Evolutionary conservation across 1,284 basidiomycete genomes (phyloP), one percentile per base, ranked within the genome.

Genomic region (Heimioporus retisporus): DNA sequence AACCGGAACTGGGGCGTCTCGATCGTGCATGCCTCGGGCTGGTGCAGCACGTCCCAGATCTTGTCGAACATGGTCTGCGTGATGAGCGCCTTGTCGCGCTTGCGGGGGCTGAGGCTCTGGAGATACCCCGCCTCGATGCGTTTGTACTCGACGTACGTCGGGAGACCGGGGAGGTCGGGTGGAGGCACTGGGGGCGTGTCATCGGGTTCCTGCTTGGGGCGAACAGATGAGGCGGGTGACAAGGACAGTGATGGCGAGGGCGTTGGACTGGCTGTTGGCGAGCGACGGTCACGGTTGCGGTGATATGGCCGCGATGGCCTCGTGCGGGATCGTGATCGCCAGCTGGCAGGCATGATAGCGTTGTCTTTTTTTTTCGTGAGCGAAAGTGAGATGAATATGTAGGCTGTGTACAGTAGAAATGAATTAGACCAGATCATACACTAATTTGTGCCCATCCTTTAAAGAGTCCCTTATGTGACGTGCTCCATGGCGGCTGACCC

Each of bases 1-100:
- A 89, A 93, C 57, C 91, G 87, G 76, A 94, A 94, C 71, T 91
- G 90, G 2, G 90, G 83, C 7, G 85, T 88, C 68, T 86, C 85
- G 58, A 82, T 71, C 54, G 69, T 76, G 57, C 69, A 83, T 40
- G 80, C 76, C 7, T 85, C 81, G 23, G 85, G 82, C 63, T 84
- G 80, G 53, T 86, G 83, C 21, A 94, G 81, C 35, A 90, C 86
- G 68, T 87, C 84, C 85, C 90, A 89, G 77, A 93, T 88, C 63
- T 86, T 81, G 78, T 91, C 88, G 73, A 93, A 92, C 81, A 90
- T 83, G 21, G 79, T 80, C 72, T 90, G 90, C 16, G 87, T 88
- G 76, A 94, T 89, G 65, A 94, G 85, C 15, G 90, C 90, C 77
- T 93, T 93, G 60, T 85, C 84, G 53, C 87, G 86, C 70, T 92